Conservation (phyloP, 768 basidiomycete genomes). For the Suillus paluster region DNA sequence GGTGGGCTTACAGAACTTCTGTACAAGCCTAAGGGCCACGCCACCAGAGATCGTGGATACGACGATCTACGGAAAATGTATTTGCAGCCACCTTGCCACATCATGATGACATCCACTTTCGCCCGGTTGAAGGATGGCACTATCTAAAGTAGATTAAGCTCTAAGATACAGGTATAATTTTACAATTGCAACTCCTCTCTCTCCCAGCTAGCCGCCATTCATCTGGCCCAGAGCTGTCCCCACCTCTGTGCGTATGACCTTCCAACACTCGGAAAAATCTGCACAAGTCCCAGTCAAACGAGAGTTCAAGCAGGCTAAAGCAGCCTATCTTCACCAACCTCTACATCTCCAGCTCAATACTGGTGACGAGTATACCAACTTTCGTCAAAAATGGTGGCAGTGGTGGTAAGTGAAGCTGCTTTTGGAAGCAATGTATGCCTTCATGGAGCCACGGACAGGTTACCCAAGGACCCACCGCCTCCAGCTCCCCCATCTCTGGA, state of each 20-base stretch:
- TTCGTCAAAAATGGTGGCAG: constrained; percentile 57
- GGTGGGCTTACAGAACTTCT: no score
- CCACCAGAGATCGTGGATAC: no score
- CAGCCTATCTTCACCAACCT: background rate
- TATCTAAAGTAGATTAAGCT: no score
- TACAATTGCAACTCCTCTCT: no score
- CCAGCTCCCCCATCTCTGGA: constrained; percentile 57
- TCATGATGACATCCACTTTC: no score
- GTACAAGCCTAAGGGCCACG: no score
- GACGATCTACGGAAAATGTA: no score
- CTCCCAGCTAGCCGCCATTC: no score
- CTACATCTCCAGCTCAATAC: constrained; percentile 41
- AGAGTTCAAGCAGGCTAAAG: background rate
- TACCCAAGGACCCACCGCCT: constrained; percentile 61
- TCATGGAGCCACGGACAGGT: constrained; percentile 39
- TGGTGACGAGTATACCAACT: constrained; percentile 43
- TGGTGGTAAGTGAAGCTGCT: constrained; percentile 46
- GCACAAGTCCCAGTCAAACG: background rate
- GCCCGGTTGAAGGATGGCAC: no score
- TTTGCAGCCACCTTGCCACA: no score
- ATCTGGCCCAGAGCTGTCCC: no score
- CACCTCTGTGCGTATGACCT: background rate
- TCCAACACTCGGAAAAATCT: background rate
- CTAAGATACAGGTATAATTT: no score
- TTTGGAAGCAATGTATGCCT: background rate